Evolutionary conservation across 331 rosid species (phyloP).

Genomic region (Erythrophleum ivorense): DNA sequence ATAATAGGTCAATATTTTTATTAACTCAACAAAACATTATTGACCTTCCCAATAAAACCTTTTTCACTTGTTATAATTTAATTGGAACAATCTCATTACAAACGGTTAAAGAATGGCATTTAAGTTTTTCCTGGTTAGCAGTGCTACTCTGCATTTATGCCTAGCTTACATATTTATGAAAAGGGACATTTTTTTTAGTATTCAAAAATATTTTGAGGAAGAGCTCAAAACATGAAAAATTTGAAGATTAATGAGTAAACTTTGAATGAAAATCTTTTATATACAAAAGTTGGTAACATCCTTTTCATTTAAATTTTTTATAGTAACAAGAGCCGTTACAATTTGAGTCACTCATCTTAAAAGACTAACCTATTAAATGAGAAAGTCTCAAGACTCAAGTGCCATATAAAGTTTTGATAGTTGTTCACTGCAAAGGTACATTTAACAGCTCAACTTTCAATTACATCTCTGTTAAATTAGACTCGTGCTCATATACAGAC

Average conservation of each 20-base stretch:
- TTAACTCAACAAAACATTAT: not conserved
- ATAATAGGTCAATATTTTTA: not conserved
- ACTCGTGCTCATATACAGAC: not conserved
- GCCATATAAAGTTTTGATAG: too few species aligned
- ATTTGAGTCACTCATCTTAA: too few species aligned
- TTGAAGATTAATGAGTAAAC: not conserved
- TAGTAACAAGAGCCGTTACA: too few species aligned
- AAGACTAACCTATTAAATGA: too few species aligned
- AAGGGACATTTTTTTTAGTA: not conserved
- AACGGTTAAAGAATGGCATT: not conserved
- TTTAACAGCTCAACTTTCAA: not conserved
- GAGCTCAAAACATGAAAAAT: not conserved
- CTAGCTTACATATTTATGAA: not conserved
- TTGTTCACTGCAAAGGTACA: not conserved
- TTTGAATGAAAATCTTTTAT: too few species aligned
- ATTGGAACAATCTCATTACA: not conserved
- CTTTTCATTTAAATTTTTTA: not conserved
- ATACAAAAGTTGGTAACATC: not conserved
- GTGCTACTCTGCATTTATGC: not conserved
- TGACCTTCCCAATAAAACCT: too few species aligned
- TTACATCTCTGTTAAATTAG: conserved; percentile 3
- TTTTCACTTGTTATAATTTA: not conserved
- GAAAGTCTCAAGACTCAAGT: too few species aligned
- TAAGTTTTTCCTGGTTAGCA: not conserved
- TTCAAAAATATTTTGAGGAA: not conserved